Evolutionary conservation across 257 asterid genomes (phyloP).

Genomic region (Ocimum tenuiflorum): DNA sequence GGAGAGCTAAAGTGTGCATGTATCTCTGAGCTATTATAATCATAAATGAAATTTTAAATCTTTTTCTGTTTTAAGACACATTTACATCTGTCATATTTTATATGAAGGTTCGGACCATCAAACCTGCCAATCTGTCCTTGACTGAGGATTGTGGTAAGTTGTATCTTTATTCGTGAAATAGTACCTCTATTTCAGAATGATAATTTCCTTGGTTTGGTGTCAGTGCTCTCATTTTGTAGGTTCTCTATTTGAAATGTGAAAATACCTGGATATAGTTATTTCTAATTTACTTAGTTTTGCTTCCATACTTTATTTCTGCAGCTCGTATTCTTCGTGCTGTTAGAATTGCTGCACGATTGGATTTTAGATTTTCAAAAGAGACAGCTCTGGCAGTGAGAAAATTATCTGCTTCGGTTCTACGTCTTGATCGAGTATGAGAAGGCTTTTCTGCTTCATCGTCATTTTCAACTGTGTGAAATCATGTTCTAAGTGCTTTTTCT

Average conservation of each 20-base stretch:
- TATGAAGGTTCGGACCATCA: slow-evolving; percentile 63
- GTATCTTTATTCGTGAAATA: slow-evolving; percentile 4
- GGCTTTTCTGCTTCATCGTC: slow-evolving; percentile 8
- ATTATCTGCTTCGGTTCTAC: slow-evolving; percentile 46
- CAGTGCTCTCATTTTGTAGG: background rate
- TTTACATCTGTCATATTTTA: slow-evolving; percentile 20
- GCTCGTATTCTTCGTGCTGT: slow-evolving; percentile 89
- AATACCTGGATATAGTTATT: slow-evolving; percentile 3
- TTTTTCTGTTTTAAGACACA: slow-evolving; percentile 8
- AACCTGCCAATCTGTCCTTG: slow-evolving; percentile 55
- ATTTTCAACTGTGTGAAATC: background rate
- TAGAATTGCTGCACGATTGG: slow-evolving; percentile 73
- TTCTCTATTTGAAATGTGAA: background rate
- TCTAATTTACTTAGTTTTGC: background rate
- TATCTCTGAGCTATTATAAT: slow-evolving; percentile 40
- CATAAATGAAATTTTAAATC: background rate
- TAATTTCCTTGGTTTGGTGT: background rate
- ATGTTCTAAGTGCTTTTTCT: background rate
- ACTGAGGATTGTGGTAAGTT: slow-evolving; percentile 72
- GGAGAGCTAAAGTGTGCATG: slow-evolving; percentile 87
- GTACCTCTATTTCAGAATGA: background rate
- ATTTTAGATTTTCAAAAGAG: slow-evolving; percentile 56
- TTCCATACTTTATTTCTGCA: slow-evolving; percentile 18
- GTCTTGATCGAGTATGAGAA: slow-evolving; percentile 64
- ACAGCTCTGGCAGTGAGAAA: slow-evolving; percentile 54